phyloP scores from a whole-genome alignment of 768 basidiomycete species.

The Rubroboletus satanas region DNA sequence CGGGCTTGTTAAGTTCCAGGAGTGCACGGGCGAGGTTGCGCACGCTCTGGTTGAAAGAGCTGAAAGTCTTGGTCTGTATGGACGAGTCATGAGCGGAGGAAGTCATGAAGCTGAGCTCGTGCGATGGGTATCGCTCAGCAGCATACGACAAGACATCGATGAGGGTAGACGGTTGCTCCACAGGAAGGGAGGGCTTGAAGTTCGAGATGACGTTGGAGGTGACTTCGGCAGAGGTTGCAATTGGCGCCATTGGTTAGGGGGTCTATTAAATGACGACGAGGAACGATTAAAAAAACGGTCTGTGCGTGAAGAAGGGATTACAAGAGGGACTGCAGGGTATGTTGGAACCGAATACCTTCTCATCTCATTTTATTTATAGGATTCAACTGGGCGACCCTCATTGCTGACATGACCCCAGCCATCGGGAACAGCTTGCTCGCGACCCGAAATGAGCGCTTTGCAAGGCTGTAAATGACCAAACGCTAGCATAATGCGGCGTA shows the following conservation, averaged over 20 bases:
- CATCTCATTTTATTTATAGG: slow-evolving; percentile 11
- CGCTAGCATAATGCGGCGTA: slow-evolving; percentile 8
- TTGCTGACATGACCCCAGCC: background rate
- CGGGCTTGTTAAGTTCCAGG: slow-evolving; percentile 15
- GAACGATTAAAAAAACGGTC: background rate
- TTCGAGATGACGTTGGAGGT: background rate
- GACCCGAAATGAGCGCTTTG: background rate
- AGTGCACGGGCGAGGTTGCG: slow-evolving; percentile 11
- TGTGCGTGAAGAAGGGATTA: background rate
- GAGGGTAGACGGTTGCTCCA: slow-evolving; percentile 15
- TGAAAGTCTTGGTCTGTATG: slow-evolving; percentile 18
- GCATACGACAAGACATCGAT: slow-evolving; percentile 20
- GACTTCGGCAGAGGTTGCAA: slow-evolving; percentile 1
- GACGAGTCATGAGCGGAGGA: slow-evolving; percentile 26
- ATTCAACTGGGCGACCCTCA: background rate
- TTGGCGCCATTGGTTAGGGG: slow-evolving; percentile 5
- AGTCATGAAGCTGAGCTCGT: slow-evolving; percentile 23
- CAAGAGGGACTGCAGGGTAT: background rate
- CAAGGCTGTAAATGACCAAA: slow-evolving; percentile 10
- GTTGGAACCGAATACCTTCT: too few species aligned
- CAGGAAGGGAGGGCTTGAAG: slow-evolving; percentile 4
- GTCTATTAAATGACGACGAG: background rate
- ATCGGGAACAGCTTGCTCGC: background rate
- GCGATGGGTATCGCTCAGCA: slow-evolving; percentile 18
- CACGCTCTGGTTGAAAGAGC: slow-evolving; percentile 11